Evolutionary conservation across 108 stramenopile species (phyloP).

Genomic region (Skeletonema grethae): DNA sequence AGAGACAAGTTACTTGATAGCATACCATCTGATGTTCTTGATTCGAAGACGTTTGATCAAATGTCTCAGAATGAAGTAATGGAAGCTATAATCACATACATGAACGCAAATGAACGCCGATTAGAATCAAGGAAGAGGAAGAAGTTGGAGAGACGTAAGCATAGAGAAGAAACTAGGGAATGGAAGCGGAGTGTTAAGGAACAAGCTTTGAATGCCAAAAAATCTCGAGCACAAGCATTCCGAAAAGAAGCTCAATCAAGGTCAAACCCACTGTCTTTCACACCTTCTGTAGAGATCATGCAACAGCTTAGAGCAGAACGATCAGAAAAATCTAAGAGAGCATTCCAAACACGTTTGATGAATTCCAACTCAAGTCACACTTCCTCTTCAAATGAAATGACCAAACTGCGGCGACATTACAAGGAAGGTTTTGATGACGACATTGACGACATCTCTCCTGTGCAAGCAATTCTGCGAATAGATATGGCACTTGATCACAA

Average conservation of each 20-base stretch:
- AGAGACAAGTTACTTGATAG: slow-evolving; percentile 27
- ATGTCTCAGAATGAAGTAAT: slow-evolving; percentile 75
- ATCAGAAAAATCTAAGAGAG: slow-evolving; percentile 56
- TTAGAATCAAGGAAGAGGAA: slow-evolving; percentile 40
- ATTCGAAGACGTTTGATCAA: slow-evolving; percentile 47
- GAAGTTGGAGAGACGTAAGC: slow-evolving; percentile 28
- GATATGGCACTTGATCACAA: slow-evolving; percentile 57
- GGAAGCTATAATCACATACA: slow-evolving; percentile 56
- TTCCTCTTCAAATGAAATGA: slow-evolving; percentile 10
- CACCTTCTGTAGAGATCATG: slow-evolving; percentile 35
- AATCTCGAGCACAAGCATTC: slow-evolving; percentile 18
- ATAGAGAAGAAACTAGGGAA: slow-evolving; percentile 25
- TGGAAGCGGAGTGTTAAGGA: slow-evolving; percentile 27
- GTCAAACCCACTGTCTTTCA: slow-evolving; percentile 27
- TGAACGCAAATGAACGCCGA: slow-evolving; percentile 50
- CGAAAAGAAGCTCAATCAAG: slow-evolving; percentile 15
- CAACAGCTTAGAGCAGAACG: slow-evolving; percentile 19
- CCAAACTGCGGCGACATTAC: slow-evolving; percentile 17
- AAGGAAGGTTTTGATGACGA: slow-evolving; percentile 5
- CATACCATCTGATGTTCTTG: slow-evolving; percentile 49
- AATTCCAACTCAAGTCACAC: slow-evolving; percentile 35
- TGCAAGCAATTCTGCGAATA: slow-evolving; percentile 63
- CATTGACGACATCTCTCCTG: slow-evolving; percentile 24
- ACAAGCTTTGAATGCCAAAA: slow-evolving; percentile 20
- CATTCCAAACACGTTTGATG: slow-evolving; percentile 56